Evolutionary conservation across 306 rosid species (phyloP).

Genomic region (Cucurbita maxima): DNA sequence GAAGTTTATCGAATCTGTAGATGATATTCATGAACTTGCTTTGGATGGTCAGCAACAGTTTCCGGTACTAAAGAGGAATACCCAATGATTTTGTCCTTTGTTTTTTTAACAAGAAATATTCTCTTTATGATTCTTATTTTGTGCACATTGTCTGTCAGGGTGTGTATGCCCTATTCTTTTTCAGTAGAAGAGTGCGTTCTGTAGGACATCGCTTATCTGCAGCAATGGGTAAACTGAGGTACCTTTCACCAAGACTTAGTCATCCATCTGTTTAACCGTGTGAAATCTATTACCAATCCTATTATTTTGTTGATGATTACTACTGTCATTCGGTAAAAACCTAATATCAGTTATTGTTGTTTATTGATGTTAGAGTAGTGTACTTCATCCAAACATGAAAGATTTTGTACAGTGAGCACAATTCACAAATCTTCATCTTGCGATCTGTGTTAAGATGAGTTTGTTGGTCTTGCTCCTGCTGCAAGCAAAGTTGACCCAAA

Average conservation of each 20-base stretch:
- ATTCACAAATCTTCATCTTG: too few species aligned
- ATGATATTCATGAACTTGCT: slow-evolving; percentile 75
- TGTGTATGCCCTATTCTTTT: slow-evolving; percentile 80
- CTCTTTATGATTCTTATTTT: neutral
- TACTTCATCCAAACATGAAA: too few species aligned
- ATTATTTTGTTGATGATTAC: neutral
- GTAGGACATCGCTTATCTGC: slow-evolving; percentile 88
- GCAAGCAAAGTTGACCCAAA: too few species aligned
- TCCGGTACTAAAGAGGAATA: slow-evolving; percentile 45
- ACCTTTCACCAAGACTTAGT: slow-evolving; percentile 3
- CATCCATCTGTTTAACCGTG: neutral
- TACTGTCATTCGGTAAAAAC: neutral
- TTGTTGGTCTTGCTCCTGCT: too few species aligned
- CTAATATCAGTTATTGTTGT: too few species aligned
- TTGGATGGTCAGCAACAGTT: slow-evolving; percentile 80
- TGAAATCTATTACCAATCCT: neutral
- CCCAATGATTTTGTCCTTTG: neutral
- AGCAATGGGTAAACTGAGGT: slow-evolving; percentile 85
- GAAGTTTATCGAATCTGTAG: slow-evolving; percentile 81
- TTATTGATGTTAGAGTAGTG: too few species aligned
- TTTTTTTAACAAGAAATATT: neutral
- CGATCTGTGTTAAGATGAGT: too few species aligned
- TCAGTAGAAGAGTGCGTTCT: slow-evolving; percentile 82
- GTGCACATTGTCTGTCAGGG: slow-evolving; percentile 39
- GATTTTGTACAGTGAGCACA: too few species aligned